Conservation (phyloP, 495 filamentous ascomycete genomes). For the Pseudotulostoma volvatum region DNA sequence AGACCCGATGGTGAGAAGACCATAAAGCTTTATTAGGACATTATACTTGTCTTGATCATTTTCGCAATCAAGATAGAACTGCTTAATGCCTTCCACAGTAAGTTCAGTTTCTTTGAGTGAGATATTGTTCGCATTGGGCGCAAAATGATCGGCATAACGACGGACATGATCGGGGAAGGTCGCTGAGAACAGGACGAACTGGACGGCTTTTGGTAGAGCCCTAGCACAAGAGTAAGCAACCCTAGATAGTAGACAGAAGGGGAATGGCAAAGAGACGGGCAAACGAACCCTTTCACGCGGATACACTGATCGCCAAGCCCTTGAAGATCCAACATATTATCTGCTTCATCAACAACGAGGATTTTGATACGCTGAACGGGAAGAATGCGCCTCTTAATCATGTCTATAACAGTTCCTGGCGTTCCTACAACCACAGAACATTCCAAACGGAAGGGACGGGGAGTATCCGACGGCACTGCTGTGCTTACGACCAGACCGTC, state of each 20-base stretch:
- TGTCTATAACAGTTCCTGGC: conserved; percentile 79
- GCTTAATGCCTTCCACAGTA: conserved; percentile 90
- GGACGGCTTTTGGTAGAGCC: conserved; percentile 50
- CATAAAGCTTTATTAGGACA: conserved; percentile 79
- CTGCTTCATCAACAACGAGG: conserved; percentile 81
- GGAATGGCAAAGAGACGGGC: no score
- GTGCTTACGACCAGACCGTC: conserved; percentile 51
- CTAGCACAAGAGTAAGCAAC: conserved; percentile 21
- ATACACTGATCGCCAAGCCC: conserved; percentile 89
- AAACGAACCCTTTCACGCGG: conserved; percentile 62
- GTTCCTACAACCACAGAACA: conserved; percentile 79
- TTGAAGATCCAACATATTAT: conserved; percentile 92
- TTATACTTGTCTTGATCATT: conserved; percentile 70
- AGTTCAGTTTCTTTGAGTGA: conserved; percentile 80
- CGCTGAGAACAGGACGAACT: conserved; percentile 88
- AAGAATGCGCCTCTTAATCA: conserved; percentile 57
- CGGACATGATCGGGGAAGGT: conserved; percentile 82
- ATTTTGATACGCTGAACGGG: conserved; percentile 49
- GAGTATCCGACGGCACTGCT: conserved; percentile 61
- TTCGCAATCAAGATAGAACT: conserved; percentile 87
- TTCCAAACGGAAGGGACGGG: conserved; percentile 41
- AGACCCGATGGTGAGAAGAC: conserved; percentile 84
- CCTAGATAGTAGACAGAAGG: conserved; percentile 2
- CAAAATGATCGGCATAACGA: conserved; percentile 60
- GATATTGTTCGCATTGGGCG: conserved; percentile 73